These are phyloP conservation scores for Aspergillus oerlinghausenensis DNA, from an alignment of 2,329 filamentous ascomycete species.

Conservation along the genomic window DNA sequence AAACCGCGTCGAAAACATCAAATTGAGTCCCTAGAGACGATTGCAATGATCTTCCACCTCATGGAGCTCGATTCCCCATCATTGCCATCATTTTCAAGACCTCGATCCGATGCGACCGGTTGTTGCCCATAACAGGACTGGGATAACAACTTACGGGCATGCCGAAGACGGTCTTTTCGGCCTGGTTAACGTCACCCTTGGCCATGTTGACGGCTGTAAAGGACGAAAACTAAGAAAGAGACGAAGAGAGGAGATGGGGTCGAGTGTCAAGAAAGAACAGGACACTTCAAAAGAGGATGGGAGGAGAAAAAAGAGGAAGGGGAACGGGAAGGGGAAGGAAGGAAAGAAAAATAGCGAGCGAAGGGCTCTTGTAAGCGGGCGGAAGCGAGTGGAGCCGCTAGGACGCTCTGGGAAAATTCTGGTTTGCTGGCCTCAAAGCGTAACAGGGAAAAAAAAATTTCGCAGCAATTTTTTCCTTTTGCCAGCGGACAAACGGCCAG, in stretches of 20 bases:
- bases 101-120: constrained; percentile 8
- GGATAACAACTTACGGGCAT: constrained; percentile 41
- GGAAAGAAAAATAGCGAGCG: constrained; percentile 33
- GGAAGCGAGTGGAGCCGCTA: constrained; percentile 33
- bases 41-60: not conserved
- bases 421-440: constrained; percentile 8
- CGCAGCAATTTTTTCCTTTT: not conserved
- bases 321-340: constrained; percentile 37
- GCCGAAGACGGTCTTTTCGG: constrained; percentile 53
- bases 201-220: constrained; percentile 43
- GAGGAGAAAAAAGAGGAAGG: constrained; percentile 43
- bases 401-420: constrained; percentile 11
- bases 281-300: constrained; percentile 28
- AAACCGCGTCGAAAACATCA: not conserved
- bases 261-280: constrained; percentile 30
- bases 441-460: not conserved
- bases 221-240: constrained; percentile 36
- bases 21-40: not conserved
- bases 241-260: constrained; percentile 35
- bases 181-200: constrained; percentile 46
- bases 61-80: not conserved
- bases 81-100: constrained; percentile 3
- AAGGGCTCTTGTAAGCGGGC: constrained; percentile 34
- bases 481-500: constrained; percentile 3
- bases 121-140: constrained; percentile 9